Evolutionary conservation across 2,329 filamentous ascomycete species (phyloP), one percentile per base, ranked within the genome.

Genomic region (Botrytis deweyae): DNA sequence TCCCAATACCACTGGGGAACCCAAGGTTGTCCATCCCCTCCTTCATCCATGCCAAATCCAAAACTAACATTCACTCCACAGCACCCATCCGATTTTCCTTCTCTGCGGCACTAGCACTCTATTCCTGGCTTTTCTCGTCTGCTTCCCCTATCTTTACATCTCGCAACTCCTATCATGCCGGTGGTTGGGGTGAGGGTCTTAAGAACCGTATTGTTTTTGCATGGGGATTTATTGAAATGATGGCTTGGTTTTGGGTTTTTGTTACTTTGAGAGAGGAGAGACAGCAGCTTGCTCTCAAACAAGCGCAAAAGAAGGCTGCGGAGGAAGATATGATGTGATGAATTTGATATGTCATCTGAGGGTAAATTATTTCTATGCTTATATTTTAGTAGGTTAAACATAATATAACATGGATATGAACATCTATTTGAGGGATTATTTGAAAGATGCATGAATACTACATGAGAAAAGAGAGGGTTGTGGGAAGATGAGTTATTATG

Each of bases 241-340:
- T 93, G 77, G 88, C 88, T 75, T 97, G 94, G 93, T 94, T 97
- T 82, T 97, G 94, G 94, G 90, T 89, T 38, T 93, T 90, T 86
- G 86, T 91, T 44, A 92, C 89, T 7, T 82, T 94, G 78, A 85
- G 89, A 70, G 92, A 94, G 79, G 92, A 94, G 84, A 80, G 84
- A 72, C 81, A 80, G 67, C 80, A 82, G 67, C 78, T 83, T 49
- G 78, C 81, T 18, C 75, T 82, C 44, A 80, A 80, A 64, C 76
- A 80, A 16, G 74, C 73, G 63, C 61, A 76, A 74, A 79, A 80
- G 74, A 81, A 80, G 75, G 80, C 80, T 12, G 80, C 81, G 33
- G 81, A 84, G 73, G 81, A 84, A 40, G 77, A 82, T 73, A 78
- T 72, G 76, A 63, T 78, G 74, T 80, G 73, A 80, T 68, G 25